Evolutionary conservation across 2,329 filamentous ascomycete genomes (phyloP).

Genomic region (Cryoendolithus antarcticus): DNA sequence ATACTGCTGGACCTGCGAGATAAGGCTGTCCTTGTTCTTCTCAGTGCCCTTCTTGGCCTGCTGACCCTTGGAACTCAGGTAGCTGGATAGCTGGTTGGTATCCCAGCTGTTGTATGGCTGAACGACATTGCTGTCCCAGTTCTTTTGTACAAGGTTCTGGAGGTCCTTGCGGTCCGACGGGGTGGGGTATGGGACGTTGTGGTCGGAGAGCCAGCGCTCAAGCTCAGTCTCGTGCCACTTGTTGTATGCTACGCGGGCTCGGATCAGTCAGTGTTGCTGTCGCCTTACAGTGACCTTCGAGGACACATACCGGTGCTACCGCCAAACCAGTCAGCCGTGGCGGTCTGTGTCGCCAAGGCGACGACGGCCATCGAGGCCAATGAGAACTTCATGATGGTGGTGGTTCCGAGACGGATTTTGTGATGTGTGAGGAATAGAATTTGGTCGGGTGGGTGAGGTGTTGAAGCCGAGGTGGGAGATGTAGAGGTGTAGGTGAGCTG

Average conservation of each 20-base stretch:
- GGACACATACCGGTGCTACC: constrained; percentile 61
- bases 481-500: too few species aligned
- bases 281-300: background rate
- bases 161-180: constrained; percentile 87
- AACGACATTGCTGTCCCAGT: constrained; percentile 72
- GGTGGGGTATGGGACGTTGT: constrained; percentile 81
- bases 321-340: constrained; percentile 71
- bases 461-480: too few species aligned
- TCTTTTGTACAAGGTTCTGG: constrained; percentile 75
- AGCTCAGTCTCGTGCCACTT: constrained; percentile 98
- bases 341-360: constrained; percentile 58
- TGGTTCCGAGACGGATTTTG: too few species aligned
- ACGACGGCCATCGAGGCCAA: constrained; percentile 57
- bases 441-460: too few species aligned
- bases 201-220: constrained; percentile 88
- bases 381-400: constrained; percentile 59
- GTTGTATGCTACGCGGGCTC: constrained; percentile 63
- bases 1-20: constrained; percentile 55
- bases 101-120: constrained; percentile 70
- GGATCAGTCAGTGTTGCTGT: constrained; percentile 12
- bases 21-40: constrained; percentile 55
- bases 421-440: too few species aligned
- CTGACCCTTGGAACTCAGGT: constrained; percentile 58
- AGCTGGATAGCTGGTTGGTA: constrained; percentile 51
- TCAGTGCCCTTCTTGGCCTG: constrained; percentile 55